phyloP scores from a whole-genome alignment of 352 stramenopile genomes.

The Phytopythium delawarense region DNA sequence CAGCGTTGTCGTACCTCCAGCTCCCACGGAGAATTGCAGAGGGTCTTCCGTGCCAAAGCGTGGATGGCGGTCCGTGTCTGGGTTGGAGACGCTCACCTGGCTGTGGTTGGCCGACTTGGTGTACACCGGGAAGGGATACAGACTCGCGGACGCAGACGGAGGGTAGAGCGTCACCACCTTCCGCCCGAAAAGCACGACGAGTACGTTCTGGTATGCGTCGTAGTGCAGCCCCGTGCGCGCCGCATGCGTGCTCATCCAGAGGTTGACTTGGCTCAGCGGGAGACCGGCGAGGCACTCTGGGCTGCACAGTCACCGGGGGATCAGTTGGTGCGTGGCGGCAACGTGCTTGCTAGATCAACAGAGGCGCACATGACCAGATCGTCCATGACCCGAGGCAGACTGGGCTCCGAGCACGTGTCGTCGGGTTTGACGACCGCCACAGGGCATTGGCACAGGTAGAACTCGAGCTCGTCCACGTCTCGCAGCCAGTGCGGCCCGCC shows the following conservation, averaged over 20 bases:
- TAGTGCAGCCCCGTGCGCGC: slow-evolving; percentile 75
- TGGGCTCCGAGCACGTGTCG: slow-evolving; percentile 30
- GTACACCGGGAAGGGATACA: slow-evolving; percentile 63
- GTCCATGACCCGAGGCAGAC: slow-evolving; percentile 52
- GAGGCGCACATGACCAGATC: slow-evolving; percentile 49
- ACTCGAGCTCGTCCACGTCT: slow-evolving; percentile 64
- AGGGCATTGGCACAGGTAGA: slow-evolving; percentile 81
- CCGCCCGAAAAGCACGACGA: slow-evolving; percentile 63
- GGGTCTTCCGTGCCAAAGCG: slow-evolving; percentile 24
- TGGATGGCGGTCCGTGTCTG: slow-evolving; percentile 28
- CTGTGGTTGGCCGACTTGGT: slow-evolving; percentile 80
- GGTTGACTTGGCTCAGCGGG: slow-evolving; percentile 73
- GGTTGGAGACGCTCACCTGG: slow-evolving; percentile 40
- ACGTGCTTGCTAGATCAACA: not conserved
- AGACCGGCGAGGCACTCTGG: slow-evolving; percentile 31
- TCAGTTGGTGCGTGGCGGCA: not conserved
- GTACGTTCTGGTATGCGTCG: slow-evolving; percentile 77
- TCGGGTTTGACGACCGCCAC: slow-evolving; percentile 55
- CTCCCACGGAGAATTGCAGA: slow-evolving; percentile 28
- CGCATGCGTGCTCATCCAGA: slow-evolving; percentile 69
- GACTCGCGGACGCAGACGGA: slow-evolving; percentile 40
- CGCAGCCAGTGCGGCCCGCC: slow-evolving; percentile 61
- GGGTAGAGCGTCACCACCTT: slow-evolving; percentile 74
- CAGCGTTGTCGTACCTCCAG: slow-evolving; percentile 36
- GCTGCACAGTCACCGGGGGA: slow-evolving; percentile 18